Evolutionary conservation across 768 basidiomycete genomes (phyloP).

Genomic region (Pleurotus platypus): DNA sequence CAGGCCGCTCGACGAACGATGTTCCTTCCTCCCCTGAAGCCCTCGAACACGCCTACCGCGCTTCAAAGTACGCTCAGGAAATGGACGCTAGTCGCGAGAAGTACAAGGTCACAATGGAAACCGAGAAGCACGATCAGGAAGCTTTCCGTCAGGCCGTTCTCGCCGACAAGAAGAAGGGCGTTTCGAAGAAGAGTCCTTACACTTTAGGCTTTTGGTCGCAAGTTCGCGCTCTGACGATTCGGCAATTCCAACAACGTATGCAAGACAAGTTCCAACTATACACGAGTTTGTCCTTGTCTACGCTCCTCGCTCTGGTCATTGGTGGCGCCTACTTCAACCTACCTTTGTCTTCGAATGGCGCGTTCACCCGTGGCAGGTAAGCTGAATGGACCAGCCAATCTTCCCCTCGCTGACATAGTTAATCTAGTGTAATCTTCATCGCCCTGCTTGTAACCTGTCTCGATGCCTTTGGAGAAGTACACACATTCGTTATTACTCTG

Average conservation of each 20-base stretch:
- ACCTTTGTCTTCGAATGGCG: conserved; percentile 70
- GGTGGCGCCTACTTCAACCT: conserved; percentile 75
- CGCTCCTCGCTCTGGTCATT: conserved; percentile 61
- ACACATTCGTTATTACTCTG: conserved; percentile 13
- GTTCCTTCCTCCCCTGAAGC: conserved; percentile 67
- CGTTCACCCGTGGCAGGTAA: conserved; percentile 79
- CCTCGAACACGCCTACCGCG: conserved; percentile 60
- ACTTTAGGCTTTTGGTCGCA: conserved; percentile 78
- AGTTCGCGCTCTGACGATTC: conserved; percentile 60
- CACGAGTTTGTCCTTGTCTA: conserved; percentile 63
- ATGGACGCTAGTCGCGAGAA: conserved; percentile 48
- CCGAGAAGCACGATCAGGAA: conserved; percentile 64
- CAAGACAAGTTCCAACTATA: conserved; percentile 79
- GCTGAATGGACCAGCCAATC: not conserved
- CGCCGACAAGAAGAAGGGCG: conserved; percentile 75
- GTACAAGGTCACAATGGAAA: conserved; percentile 54
- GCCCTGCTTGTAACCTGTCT: conserved; percentile 65
- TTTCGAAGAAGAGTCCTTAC: conserved; percentile 77
- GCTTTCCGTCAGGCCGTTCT: conserved; percentile 74
- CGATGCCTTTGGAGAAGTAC: conserved; percentile 69
- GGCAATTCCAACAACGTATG: conserved; percentile 70
- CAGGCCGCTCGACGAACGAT: conserved; percentile 51
- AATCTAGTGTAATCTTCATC: conserved; percentile 59
- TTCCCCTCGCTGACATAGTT: not conserved
- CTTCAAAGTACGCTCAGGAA: conserved; percentile 40